phyloP scores from a whole-genome alignment of 148 eudicot species.

The Chenopodium formosanum region DNA sequence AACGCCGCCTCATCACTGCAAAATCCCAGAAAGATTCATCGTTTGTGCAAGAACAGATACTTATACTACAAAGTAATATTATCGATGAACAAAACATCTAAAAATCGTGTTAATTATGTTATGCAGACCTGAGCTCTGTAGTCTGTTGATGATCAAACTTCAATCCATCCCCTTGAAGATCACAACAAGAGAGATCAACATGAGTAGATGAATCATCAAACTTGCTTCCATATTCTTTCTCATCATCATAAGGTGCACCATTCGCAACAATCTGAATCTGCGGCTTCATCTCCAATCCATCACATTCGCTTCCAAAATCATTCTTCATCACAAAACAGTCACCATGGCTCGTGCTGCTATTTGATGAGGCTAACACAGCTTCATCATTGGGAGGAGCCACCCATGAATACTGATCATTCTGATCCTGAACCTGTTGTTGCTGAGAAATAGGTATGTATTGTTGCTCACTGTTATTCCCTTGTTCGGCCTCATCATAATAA shows the following conservation, averaged over 20 bases:
- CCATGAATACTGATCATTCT: constrained; percentile 36
- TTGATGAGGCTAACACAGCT: constrained; percentile 26
- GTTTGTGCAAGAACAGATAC: background rate
- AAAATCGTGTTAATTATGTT: background rate
- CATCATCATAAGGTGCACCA: constrained; percentile 18
- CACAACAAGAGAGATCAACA: constrained; percentile 23
- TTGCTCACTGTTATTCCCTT: constrained; percentile 11
- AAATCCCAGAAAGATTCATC: background rate
- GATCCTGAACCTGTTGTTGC: constrained; percentile 15
- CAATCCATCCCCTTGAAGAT: constrained; percentile 30
- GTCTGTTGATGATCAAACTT: constrained; percentile 30
- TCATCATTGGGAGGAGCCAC: constrained; percentile 32
- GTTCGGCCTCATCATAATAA: constrained; percentile 17
- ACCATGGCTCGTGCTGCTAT: constrained; percentile 20
- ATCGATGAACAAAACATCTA: background rate
- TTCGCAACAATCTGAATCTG: background rate
- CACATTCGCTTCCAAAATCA: constrained; percentile 16
- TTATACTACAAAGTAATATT: background rate
- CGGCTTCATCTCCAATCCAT: constrained; percentile 18
- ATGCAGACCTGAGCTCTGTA: constrained; percentile 33
- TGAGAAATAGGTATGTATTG: constrained; percentile 14
- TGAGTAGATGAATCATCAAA: constrained; percentile 7
- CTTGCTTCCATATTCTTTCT: constrained; percentile 11
- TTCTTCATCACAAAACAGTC: constrained; percentile 22
- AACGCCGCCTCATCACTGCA: constrained; percentile 37